Conservation (phyloP, 169 alveolate genomes). For the Plasmodium falciparum region DNA sequence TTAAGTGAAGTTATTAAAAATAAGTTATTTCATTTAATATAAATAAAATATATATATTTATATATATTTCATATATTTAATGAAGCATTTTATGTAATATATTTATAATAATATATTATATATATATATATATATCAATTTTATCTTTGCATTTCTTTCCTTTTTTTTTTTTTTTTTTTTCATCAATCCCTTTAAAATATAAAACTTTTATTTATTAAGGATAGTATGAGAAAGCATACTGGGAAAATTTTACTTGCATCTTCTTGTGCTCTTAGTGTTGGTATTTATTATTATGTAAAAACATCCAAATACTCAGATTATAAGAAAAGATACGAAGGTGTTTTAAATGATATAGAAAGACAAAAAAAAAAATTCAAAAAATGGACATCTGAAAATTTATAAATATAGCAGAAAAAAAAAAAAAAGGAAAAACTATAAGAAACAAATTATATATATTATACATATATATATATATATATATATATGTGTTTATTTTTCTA, state of each 20-base stretch:
- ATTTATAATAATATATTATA: background rate
- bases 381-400: conserved; percentile 73
- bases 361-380: conserved; percentile 67
- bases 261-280: conserved; percentile 53
- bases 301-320: conserved; percentile 55
- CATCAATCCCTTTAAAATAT: background rate
- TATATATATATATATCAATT: background rate
- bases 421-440: background rate
- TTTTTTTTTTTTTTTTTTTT: no score
- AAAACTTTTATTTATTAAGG: background rate
- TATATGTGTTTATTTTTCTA: background rate
- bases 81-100: no score
- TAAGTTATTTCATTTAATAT: no score
- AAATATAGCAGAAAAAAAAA: conserved; percentile 4
- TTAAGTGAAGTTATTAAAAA: no score
- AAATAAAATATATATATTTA: no score
- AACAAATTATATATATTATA: no score
- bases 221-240: conserved; percentile 34
- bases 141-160: no score
- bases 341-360: conserved; percentile 76
- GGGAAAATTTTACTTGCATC: conserved; percentile 41
- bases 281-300: conserved; percentile 70
- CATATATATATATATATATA: background rate
- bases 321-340: conserved; percentile 70
- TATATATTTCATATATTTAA: no score